Evolutionary conservation across 2,329 filamentous ascomycete genomes (phyloP).

Genomic region (Lachnellula occidentalis): DNA sequence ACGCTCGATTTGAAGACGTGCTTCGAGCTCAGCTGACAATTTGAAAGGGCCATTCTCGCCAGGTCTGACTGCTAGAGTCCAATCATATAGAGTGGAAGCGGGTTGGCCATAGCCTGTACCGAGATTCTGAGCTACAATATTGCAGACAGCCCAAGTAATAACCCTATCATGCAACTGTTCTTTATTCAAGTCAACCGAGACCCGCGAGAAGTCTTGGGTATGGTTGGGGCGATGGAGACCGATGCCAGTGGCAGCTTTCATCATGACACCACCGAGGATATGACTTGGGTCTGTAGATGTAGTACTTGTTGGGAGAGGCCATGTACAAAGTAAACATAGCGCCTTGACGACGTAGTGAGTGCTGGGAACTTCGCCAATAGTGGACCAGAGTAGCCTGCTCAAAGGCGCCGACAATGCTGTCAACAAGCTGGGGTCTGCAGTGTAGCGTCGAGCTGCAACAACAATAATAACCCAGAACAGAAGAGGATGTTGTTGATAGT

Average conservation of each 20-base stretch:
- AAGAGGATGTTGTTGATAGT: conserved; percentile 70
- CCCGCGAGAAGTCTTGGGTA: conserved; percentile 76
- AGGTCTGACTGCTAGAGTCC: conserved; percentile 58
- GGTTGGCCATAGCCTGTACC: conserved; percentile 82
- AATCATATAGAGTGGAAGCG: conserved; percentile 71
- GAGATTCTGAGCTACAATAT: conserved; percentile 75
- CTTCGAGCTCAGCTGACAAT: conserved; percentile 57
- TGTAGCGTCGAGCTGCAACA: conserved; percentile 67
- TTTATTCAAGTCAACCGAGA: conserved; percentile 67
- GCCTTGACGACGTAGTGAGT: conserved; percentile 79
- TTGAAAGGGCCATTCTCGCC: conserved; percentile 55
- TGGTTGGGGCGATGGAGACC: conserved; percentile 76
- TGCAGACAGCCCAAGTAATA: conserved; percentile 78
- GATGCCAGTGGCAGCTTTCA: conserved; percentile 80
- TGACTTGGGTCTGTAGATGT: conserved; percentile 77
- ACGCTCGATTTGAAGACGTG: conserved; percentile 64
- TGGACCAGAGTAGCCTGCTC: conserved; percentile 69
- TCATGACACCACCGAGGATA: conserved; percentile 73
- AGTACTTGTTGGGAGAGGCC: conserved; percentile 77
- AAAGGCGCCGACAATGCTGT: conserved; percentile 62
- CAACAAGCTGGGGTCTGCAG: conserved; percentile 53
- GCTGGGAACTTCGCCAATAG: conserved; percentile 70
- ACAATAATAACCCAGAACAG: conserved; percentile 82
- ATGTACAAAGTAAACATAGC: conserved; percentile 72
- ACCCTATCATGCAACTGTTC: conserved; percentile 76